phyloP scores from a whole-genome alignment of 2,329 filamentous ascomycete species.

The Stagonosporopsis chrysanthemi region DNA sequence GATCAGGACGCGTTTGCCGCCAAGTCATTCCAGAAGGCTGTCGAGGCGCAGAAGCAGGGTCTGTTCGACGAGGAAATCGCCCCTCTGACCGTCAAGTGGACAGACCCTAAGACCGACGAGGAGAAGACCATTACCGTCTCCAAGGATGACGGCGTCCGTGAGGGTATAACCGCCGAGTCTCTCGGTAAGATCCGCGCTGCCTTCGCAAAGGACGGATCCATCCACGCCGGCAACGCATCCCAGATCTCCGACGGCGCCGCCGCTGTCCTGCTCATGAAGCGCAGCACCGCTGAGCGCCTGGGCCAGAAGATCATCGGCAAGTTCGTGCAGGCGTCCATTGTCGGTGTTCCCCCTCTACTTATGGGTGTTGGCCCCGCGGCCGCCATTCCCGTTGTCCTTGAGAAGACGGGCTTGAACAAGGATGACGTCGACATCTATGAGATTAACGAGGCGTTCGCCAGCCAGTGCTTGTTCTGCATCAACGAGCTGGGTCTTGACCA shows the following conservation, averaged over 20 bases:
- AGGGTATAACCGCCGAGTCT: conserved; percentile 84
- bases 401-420: conserved; percentile 83
- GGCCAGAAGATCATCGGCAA: conserved; percentile 92
- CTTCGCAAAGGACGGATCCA: conserved; percentile 89
- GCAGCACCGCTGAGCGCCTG: conserved; percentile 85
- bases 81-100: conserved; percentile 84
- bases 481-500: conserved; percentile 83
- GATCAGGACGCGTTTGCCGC: conserved; percentile 94
- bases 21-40: conserved; percentile 88
- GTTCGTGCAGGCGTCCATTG: conserved; percentile 83
- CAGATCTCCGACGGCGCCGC: conserved; percentile 95
- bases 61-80: conserved; percentile 92
- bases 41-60: conserved; percentile 83
- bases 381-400: conserved; percentile 89
- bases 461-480: conserved; percentile 91
- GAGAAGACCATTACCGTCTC: conserved; percentile 81
- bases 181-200: conserved; percentile 90
- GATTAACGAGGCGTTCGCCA: conserved; percentile 99
- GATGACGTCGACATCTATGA: conserved; percentile 94
- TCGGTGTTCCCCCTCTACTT: conserved; percentile 88
- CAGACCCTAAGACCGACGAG: conserved; percentile 90
- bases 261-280: conserved; percentile 94
- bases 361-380: conserved; percentile 98
- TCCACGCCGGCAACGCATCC: conserved; percentile 95
- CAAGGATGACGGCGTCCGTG: conserved; percentile 85